Evolutionary conservation across 2,329 filamentous ascomycete species (phyloP).

Genomic region (Coniella vitis): DNA sequence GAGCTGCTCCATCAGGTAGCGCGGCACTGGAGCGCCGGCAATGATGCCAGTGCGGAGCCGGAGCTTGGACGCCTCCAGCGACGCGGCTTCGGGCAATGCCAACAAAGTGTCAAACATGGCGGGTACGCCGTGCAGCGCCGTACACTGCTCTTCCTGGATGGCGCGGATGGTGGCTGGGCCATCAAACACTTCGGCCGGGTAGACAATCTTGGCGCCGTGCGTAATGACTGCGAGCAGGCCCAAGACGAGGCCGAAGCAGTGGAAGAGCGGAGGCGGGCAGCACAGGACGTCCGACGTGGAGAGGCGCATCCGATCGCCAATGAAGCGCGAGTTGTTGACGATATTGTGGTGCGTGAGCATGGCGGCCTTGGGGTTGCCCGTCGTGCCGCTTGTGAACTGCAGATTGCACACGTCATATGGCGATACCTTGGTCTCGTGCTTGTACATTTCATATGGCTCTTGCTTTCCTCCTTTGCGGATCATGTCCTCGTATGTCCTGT

Average conservation of each 20-base stretch:
- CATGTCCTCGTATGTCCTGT: slow-evolving; percentile 54
- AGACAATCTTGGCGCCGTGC: slow-evolving; percentile 70
- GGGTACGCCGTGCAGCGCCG: slow-evolving; percentile 73
- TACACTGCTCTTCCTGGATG: slow-evolving; percentile 61
- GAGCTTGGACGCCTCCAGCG: slow-evolving; percentile 34
- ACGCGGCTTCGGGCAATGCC: slow-evolving; percentile 33
- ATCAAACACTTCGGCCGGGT: slow-evolving; percentile 69
- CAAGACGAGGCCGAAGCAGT: slow-evolving; percentile 77
- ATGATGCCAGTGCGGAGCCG: slow-evolving; percentile 69
- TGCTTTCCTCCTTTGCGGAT: slow-evolving; percentile 44
- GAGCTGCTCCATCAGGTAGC: slow-evolving; percentile 66
- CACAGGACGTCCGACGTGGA: slow-evolving; percentile 62
- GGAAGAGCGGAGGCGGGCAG: slow-evolving; percentile 78
- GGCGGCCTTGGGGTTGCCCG: slow-evolving; percentile 64
- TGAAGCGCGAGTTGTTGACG: slow-evolving; percentile 62
- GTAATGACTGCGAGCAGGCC: slow-evolving; percentile 67
- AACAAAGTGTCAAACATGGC: slow-evolving; percentile 73
- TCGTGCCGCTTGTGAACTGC: slow-evolving; percentile 71
- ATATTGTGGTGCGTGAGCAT: slow-evolving; percentile 66
- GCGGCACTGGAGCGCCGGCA: slow-evolving; percentile 69
- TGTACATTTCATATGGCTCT: slow-evolving; percentile 43
- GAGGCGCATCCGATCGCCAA: slow-evolving; percentile 68
- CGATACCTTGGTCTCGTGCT: slow-evolving; percentile 47
- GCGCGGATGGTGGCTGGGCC: slow-evolving; percentile 58
- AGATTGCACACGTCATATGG: slow-evolving; percentile 65